Evolutionary conservation across 129 eudicot species (phyloP), one percentile per base, ranked within the genome.

Genomic region (Saussurea involucrata): DNA sequence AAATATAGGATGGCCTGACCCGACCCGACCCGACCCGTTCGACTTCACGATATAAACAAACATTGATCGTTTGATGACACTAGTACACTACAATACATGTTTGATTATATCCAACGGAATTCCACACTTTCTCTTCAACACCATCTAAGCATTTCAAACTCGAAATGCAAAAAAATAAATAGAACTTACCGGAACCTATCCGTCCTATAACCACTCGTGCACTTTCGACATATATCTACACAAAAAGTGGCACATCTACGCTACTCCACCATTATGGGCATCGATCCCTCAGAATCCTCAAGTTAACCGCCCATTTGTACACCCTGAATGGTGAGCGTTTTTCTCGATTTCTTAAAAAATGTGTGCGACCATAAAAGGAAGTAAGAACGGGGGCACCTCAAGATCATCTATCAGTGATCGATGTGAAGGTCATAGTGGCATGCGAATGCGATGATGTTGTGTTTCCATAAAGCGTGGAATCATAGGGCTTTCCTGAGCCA

Each of bases 401-500:
- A 40, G 49, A 66, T 72, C 60, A 80, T 65, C 93, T 80, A 40
- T 86, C 89, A 67, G 81, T 66, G 63, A 94, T 87, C 17, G 96
- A 80, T 34, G 90, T 74, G 72, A 91, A 87, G 72, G 85, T 84
- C 88, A 90, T 84, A 24, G 88, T 81, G 55, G 83, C 93, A 75
- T 75, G 17, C 3, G 91, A 34, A 75, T 75, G 17, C 3, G 91
- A 34, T 81, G 74, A 72, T 42, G 78, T 75, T 24, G 82, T 81
- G 77, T 69, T 72, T 37, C 81, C 85, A 4, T 78, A 78, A n/a
- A 82, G 75, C 5, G 76, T 70, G 22, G 86, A 82, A 73, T 76
- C 74, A 36, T 79, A 92, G 36, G 68, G 81, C 40, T 63, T 79
- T 32, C 83, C 86, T 5, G 66, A 77, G 46, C 53, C 46, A 46